Base-by-base conservation (phyloP, 495 filamentous ascomycete genomes). In the Penicillium subrubescens region DNA sequence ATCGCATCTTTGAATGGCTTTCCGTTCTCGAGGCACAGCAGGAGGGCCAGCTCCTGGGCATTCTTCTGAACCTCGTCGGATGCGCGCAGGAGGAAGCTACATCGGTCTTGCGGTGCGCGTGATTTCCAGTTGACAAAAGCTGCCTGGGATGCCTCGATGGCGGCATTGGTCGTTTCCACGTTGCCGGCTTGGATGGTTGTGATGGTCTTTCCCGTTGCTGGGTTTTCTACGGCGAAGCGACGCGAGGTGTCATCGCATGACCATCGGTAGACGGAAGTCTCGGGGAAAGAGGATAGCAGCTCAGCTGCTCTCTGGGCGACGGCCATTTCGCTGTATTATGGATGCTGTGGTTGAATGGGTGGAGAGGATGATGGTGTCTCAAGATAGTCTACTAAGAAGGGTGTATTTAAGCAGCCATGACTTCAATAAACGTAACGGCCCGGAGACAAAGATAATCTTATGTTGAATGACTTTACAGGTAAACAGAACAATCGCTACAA, bases 11-110 rank as follows among this genome's bases (percentile, higher is more conserved):
- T 19, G 27, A 41, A 51, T 12, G 69, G 67, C 44, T 71, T 71
- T 35, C 69, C 69, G 31, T 71, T 71, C 52, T 71, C 69, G 35
- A 69, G 63, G 25, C 67, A 70, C 15, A 70, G 55, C 19, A 71
- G 52, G 17, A 48, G 53, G 11, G 67, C 67, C 12, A 71, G 50
- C 21, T 70, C 65, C 19, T 69, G 64, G 5, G 39, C 41, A 27
- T 67, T 59, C 33, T 37, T 54, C 39, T 65, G 55, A 14, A 71
- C 37, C 37, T 57, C 57, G 53, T 65, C 62, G 11, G 68, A 67
- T 55, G 60, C 68, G 31, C 44, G 33, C 33, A 69, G 27, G 41
- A 71, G 57, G 11, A 62, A 31, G 14, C 35, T n/a, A 25, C 56
- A 51, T 12, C 62, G 52, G n/a, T 64, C 62, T n/a, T 25, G 29